Base-by-base conservation (phyloP, 352 stramenopile genomes). In the Hyaloperonospora arabidopsidis region DNA sequence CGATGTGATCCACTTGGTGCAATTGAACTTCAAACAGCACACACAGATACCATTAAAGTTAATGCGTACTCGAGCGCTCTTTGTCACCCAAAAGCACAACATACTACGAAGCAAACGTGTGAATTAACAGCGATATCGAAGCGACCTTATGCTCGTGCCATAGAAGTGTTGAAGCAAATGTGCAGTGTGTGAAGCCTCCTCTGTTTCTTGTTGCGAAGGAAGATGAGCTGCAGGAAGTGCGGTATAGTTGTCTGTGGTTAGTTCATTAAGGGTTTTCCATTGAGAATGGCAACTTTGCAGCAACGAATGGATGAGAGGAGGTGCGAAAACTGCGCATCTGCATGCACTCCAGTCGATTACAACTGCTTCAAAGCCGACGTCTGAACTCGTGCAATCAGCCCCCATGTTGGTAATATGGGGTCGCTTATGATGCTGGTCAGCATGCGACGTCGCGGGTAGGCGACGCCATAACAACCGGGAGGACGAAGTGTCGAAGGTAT, bases 211-310 rank as follows among this genome's bases (percentile, higher is more conserved):
- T 45, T 90, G 51, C 55, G 90, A 41, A 75, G 80, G 53, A 94
- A 94, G 50, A 66, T 91, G 48, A 89, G 86, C 57, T 94, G 84
- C 56, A 76, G 84, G 32, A 94, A 94, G 59, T 94, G 84, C 45
- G 84, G 84, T 5, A 79, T 93, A 65, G 84, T 94, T 11, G 82
- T 94, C 11, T 94, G 84, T 45, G 82, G 78, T n/a, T 76, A 76
- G 0, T 94, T 81, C 45, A 87, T 71, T 67, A 94, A 89, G 47
- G 80, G 25, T 94, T 89, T 41, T 54, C 64, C 6, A 76, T 76
- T 66, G 81, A 89, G 66, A 72, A 72, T 61, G 57, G 61, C 19
- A 69, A 84, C 65, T 71, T 85, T 70, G 49, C 61, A 50, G 52
- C 60, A 0, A 69, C 60, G 0, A 65, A 69, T 32, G 60, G 60